A percentile compares a stretch with the other conserved stretches of the same genome.
These are phyloP conservation scores for Cyclospora cayetanensis DNA, from an alignment of 169 alveolate genomes.

Conservation along the genomic window DNA sequence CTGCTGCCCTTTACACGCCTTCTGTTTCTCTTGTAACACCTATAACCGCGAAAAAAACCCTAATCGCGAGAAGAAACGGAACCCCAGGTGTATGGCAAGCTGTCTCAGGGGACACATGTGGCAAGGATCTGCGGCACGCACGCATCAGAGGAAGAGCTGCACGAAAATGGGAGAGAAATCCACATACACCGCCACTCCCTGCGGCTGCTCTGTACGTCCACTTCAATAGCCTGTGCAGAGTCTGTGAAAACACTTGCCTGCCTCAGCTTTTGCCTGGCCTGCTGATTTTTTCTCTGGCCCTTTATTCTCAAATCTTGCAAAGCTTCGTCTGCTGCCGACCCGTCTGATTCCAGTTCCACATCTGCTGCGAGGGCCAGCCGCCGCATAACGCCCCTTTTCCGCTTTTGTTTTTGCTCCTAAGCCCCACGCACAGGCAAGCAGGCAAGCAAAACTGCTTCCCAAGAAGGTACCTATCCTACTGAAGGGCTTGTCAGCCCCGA, in stretches of 20 bases:
- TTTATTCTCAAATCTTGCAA: background rate
- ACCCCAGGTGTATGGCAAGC: background rate
- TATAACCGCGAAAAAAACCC: background rate
- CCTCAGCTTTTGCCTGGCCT: background rate
- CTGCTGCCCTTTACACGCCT: too few species aligned
- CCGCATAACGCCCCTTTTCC: background rate
- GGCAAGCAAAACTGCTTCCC: too few species aligned
- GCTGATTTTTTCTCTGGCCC: background rate
- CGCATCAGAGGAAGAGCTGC: too few species aligned
- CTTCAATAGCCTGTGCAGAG: background rate
- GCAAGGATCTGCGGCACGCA: background rate
- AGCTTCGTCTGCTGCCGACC: too few species aligned
- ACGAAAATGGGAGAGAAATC: background rate
- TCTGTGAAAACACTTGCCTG: background rate
- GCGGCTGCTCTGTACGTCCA: background rate
- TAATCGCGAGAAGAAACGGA: background rate
- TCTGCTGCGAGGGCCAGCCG: background rate
- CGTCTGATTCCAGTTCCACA: background rate
- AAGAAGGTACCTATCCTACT: too few species aligned
- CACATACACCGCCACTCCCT: background rate
- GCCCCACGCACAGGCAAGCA: too few species aligned
- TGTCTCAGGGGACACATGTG: background rate
- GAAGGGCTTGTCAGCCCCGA: too few species aligned
- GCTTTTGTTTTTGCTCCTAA: slow-evolving; percentile 1
- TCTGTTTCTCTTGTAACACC: background rate